Evolutionary conservation across 2,329 filamentous ascomycete species (phyloP).

Genomic region (Teratosphaeria epicoccoides): DNA sequence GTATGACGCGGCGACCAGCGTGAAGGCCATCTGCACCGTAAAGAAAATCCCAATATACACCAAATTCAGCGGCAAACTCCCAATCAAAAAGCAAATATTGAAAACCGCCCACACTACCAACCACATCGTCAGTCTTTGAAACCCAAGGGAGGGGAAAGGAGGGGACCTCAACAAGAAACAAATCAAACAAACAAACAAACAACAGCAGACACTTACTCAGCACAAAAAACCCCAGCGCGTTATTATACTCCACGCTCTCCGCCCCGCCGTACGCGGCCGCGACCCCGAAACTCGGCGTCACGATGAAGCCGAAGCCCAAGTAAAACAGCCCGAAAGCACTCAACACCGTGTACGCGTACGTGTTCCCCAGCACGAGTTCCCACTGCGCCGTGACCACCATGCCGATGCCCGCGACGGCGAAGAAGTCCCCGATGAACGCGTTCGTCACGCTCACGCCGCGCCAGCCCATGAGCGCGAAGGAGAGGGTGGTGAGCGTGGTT

Average conservation of each 20-base stretch:
- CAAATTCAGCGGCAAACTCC: constrained; percentile 36
- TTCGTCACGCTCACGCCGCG: constrained; percentile 41
- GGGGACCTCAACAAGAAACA: background rate
- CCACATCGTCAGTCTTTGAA: too few relatives aligned
- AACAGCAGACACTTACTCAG: constrained; percentile 25
- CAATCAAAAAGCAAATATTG: constrained; percentile 37
- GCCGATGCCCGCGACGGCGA: constrained; percentile 42
- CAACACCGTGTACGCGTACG: constrained; percentile 43
- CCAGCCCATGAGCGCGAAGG: constrained; percentile 46
- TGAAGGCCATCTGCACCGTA: constrained; percentile 37
- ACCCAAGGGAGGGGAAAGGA: too few relatives aligned
- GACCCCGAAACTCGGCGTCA: constrained; percentile 39
- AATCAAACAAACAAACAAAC: background rate
- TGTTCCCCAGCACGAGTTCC: constrained; percentile 44
- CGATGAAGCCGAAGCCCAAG: constrained; percentile 38
- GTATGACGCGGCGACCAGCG: constrained; percentile 35
- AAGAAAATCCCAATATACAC: constrained; percentile 41
- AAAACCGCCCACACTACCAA: constrained; percentile 37
- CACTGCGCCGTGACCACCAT: constrained; percentile 47
- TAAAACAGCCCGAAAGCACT: constrained; percentile 47
- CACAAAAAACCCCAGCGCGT: constrained; percentile 42
- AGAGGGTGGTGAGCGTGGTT: constrained; percentile 45
- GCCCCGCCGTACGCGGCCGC: constrained; percentile 33
- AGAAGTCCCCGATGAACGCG: constrained; percentile 46
- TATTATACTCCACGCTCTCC: constrained; percentile 36